A percentile compares a stretch with the other conserved stretches of the same genome.
These are phyloP conservation scores for Cephaloascus fragrans DNA, from an alignment of 805 yeast species.

Conservation along the genomic window DNA sequence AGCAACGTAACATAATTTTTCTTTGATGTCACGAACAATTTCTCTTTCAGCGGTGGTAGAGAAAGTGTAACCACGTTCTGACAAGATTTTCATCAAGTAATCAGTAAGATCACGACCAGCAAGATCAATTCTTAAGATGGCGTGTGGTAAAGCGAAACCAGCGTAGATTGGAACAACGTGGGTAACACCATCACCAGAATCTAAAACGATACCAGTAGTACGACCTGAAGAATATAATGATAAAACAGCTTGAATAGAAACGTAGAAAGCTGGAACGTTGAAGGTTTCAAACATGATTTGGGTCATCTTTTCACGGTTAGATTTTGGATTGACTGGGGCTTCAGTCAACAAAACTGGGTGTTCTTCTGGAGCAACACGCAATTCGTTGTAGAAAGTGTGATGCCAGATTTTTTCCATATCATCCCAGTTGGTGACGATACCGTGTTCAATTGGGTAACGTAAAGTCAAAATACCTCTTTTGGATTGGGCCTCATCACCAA, in stretches of 20 bases:
- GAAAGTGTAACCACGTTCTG: constrained; percentile 99
- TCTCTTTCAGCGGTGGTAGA: constrained; percentile 99
- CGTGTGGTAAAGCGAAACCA: constrained; percentile 99
- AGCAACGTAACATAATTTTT: constrained; percentile 98
- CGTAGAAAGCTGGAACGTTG: constrained; percentile 99
- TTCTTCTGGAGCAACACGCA: constrained; percentile 99
- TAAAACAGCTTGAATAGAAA: constrained; percentile 95
- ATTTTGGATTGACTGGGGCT: constrained; percentile 99
- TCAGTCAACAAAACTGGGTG: constrained; percentile 98
- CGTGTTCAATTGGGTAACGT: constrained; percentile 99
- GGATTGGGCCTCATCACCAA: constrained; percentile 99
- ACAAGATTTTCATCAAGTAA: constrained; percentile 95
- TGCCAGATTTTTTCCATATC: constrained; percentile 99
- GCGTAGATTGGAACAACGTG: constrained; percentile 99
- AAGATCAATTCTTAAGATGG: constrained; percentile 95
- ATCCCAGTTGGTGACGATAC: constrained; percentile 99
- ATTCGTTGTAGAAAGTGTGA: constrained; percentile 99
- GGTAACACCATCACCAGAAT: constrained; percentile 99
- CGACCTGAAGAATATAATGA: constrained; percentile 99
- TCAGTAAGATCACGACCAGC: constrained; percentile 99
- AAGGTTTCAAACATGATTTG: constrained; percentile 98
- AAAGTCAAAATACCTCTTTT: constrained; percentile 99
- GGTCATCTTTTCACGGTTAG: constrained; percentile 99
- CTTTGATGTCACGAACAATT: constrained; percentile 90
- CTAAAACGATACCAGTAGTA: constrained; percentile 99